Base-by-base conservation (phyloP, 2,329 filamentous ascomycete species). In the Fusarium brevicatenulatum region DNA sequence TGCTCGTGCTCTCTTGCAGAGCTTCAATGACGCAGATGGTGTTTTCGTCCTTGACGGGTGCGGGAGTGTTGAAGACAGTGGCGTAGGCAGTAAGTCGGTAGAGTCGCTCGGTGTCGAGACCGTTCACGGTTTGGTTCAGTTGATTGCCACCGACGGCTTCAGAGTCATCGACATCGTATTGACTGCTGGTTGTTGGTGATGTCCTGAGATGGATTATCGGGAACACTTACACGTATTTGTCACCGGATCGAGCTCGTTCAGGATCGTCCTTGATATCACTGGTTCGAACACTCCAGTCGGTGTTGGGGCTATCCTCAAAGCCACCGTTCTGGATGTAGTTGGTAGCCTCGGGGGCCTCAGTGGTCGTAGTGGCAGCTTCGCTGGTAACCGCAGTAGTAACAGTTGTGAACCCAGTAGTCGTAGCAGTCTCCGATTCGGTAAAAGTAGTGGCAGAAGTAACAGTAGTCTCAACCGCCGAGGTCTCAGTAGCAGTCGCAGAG, bases 151-250 rank as follows among this genome's bases (percentile, higher is more conserved):
- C 62, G 16, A 39, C 2, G 6, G 61, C 61, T 5, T 16, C 18
- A 9, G 10, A 25, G 7, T 59, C 13, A 25, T 19, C 19, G 0
- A 46, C 28, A 7, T 39, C 18, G 21, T 60, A 66, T 16, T 36
- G 12, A 1, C 63, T 66, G 23, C 3, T 16, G 15, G 3, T 12
- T 19, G 16, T 42, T 9, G 5, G 39, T 5, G 7, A 5, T 19
- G 2, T 8, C 5, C 7, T 9, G 9, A 5, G 16, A 9, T 7
- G 2, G 15, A 2, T 21, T 0, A 6, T 2, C 1, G 4, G 10
- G 13, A 3, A 2, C 1, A 25, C 61, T 28, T 46, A 66, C 64
- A 37, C 52, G 5, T 25, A 46, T 39, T 40, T 44, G 4, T 40
- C 7, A 1, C 62, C 62, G 0, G 62, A 44, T 0, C 5, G 15